Base-by-base conservation (phyloP, 2,329 filamentous ascomycete species). In the Aspergillus thermomutatus region DNA sequence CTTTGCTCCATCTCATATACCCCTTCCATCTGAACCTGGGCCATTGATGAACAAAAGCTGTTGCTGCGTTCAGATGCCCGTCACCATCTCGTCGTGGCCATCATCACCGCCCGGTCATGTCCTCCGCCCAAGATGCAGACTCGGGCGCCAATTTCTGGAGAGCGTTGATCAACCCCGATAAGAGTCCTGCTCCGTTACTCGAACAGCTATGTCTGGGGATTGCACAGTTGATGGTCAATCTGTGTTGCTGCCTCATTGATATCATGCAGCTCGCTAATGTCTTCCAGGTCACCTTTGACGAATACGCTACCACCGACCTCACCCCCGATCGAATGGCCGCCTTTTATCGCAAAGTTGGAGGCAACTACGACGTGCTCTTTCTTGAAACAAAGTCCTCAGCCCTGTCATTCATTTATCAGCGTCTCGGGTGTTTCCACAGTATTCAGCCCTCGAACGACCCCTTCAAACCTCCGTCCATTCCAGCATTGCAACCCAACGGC, bases 401-500 rank as follows among this genome's bases (percentile, higher is more conserved):
- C 46, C 87, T 99, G 60, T 94, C 92, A 27, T 95, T 91, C 76
- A 94, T 97, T 62, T 97, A 95, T 81, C 89, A 91, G 68, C 90
- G 90, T 7, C 85, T 96, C 52, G 94, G 93, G 64, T 97, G 93
- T 72, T 89, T 92, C 66, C 93, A 97, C 75, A 87, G 86, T 50
- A 81, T 97, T 27, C 90, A 95, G 64, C 91, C 91, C 1, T 84
- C 85, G 1, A 73, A 74, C 49, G 83, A 85, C 41, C 82, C 90
- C 60, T 97, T 90, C 71, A 83, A 83, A 3, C 80, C 87, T 0
- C 94, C 93, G 0, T 86, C 83, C 0, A 83, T 97, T 45, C 94
- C 94, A 0, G 90, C 92, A 14, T 78, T 99, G 55, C 95, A 93
- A 37, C 80, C 83, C 0, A 84, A 86, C 67, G 94, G 94, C 43